Base-by-base conservation (phyloP, 1,284 basidiomycete genomes). In the Ustilago shanxiensis region DNA sequence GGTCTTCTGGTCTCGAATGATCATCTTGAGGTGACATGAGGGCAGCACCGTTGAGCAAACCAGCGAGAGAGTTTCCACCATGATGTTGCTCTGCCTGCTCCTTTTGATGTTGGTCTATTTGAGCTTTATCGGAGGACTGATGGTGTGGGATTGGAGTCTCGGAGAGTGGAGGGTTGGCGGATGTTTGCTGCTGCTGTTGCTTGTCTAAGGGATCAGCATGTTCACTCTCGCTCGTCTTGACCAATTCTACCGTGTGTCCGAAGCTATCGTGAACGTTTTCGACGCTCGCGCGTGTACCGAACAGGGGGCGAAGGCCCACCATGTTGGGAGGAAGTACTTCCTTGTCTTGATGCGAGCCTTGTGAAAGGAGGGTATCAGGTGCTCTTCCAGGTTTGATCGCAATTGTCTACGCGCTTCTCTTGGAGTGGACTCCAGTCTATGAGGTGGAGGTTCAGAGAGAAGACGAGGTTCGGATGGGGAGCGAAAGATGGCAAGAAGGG, bases 41-140 rank as follows among this genome's bases (percentile, higher is more conserved):
- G 31, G 72, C 72, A 18, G 72, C 72, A 20, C 63, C 72, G 26
- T 70, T 75, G 47, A 75, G 67, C 8, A 75, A 35, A 9, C 64
- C 52, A 6, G 55, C 63, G 3, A 75, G 63, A 6, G 56, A 62
- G 5, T 65, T 55, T 2, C 49, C 57, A 26, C 44, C 44, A 16
- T 61, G 24, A 22, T 62, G 51, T 14, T 62, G 51, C n/a, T 68
- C 54, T 18, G 50, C 28, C 7, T 56, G 45, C 6, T 50, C 24
- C 39, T 63, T 49, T 49, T 49, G 24, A 49, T 49, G 47, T 18
- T 49, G 1, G 5, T 49, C 47, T 11, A 49, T 49, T 24, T 28
- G 10, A 28, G 9, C 47, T 26, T 49, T 24, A 16, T 49, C 20
- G 16, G 47, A 5, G 16, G 47, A 5, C 6, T 49, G 13, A 14